Evolutionary conservation across 768 basidiomycete genomes (phyloP).

Genomic region (Leccinum disarticulatum): DNA sequence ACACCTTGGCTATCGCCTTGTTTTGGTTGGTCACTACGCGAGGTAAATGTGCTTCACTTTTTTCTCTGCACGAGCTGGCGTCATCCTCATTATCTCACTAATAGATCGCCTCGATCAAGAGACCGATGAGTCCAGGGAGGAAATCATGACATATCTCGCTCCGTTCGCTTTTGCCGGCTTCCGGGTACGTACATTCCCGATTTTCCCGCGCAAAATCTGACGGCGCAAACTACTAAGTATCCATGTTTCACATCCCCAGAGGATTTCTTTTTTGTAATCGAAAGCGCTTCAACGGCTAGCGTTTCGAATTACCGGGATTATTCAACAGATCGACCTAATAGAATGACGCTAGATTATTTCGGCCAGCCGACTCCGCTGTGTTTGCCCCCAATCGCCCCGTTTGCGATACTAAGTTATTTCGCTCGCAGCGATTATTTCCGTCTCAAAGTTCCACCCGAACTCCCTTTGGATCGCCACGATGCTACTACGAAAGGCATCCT

Average conservation of each 20-base stretch:
- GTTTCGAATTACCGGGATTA: conserved; percentile 27
- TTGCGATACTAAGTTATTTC: conserved; percentile 50
- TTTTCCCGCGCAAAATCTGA: conserved; percentile 10
- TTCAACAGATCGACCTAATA: conserved; percentile 31
- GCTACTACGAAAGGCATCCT: conserved; percentile 29
- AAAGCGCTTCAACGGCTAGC: conserved; percentile 13
- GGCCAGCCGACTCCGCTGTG: conserved; percentile 35
- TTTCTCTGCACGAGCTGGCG: not conserved
- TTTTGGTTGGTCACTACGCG: conserved; percentile 47
- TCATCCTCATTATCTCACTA: not conserved
- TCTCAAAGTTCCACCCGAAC: conserved; percentile 41
- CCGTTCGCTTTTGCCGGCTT: conserved; percentile 52
- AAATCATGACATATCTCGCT: conserved; percentile 38
- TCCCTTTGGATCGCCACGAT: conserved; percentile 37
- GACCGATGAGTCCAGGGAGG: conserved; percentile 29
- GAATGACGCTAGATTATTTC: conserved; percentile 42
- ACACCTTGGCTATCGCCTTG: conserved; percentile 46
- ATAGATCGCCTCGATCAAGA: conserved; percentile 34
- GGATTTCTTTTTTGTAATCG: conserved; percentile 27
- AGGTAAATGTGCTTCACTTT: conserved; percentile 8
- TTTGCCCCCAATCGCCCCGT: conserved; percentile 46
- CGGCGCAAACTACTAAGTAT: conserved; percentile 13
- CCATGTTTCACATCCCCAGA: conserved; percentile 44
- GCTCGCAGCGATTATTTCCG: conserved; percentile 38
- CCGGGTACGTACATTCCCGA: conserved; percentile 38